Conservation (phyloP, 306 rosid genomes). For the Rosa lucieae region DNA sequence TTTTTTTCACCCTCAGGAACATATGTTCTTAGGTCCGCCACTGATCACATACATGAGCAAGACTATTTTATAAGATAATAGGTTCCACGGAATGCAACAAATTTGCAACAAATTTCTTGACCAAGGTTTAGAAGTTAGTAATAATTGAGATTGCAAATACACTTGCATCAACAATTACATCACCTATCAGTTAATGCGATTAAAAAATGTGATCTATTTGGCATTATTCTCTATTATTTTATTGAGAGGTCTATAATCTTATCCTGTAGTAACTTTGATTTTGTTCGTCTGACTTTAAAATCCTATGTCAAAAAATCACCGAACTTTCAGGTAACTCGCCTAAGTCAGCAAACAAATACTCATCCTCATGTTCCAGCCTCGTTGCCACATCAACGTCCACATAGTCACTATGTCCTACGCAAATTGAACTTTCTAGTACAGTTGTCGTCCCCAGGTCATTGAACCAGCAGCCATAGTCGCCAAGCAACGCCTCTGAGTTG, state of each 20-base stretch:
- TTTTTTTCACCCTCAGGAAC: no score
- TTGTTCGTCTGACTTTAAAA: constrained; percentile 27
- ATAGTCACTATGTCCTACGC: constrained; percentile 36
- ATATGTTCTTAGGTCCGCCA: no score
- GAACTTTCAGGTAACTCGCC: constrained; percentile 84
- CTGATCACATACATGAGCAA: no score
- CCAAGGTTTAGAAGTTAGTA: no score
- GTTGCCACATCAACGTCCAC: constrained; percentile 32
- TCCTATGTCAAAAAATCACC: constrained; percentile 54
- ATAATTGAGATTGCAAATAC: not conserved
- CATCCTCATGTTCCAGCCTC: constrained; percentile 58
- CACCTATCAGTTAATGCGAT: not conserved
- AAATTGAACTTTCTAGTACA: constrained; percentile 60
- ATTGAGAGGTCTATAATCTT: constrained; percentile 9
- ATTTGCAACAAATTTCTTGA: no score
- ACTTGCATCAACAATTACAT: not conserved
- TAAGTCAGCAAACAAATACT: constrained; percentile 70
- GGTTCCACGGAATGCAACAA: no score
- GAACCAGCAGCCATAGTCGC: constrained; percentile 57
- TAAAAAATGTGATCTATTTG: not conserved
- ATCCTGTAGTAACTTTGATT: constrained; percentile 50
- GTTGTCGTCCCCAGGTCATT: constrained; percentile 51
- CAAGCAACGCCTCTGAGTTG: constrained; percentile 39
- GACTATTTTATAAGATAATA: no score
- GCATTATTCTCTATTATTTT: not conserved